phyloP scores from a whole-genome alignment of 768 basidiomycete genomes.

The Termitomyces titanicus region DNA sequence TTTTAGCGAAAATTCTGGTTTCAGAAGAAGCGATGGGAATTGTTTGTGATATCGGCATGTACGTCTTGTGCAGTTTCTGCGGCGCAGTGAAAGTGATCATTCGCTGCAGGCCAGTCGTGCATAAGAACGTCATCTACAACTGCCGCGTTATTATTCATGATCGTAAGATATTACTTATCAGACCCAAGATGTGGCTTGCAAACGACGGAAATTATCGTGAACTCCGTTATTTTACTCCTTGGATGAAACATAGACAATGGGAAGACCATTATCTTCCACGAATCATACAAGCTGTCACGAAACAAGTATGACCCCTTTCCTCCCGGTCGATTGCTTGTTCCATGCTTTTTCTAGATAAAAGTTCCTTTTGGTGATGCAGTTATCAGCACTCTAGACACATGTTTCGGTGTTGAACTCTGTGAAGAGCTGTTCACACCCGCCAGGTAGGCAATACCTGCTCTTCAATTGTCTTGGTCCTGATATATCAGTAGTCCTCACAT shows the following conservation, averaged over 20 bases:
- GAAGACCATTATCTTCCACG: conserved; percentile 92
- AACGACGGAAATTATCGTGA: conserved; percentile 98
- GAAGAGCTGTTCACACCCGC: conserved; percentile 97
- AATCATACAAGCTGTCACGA: conserved; percentile 84
- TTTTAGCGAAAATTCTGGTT: conserved; percentile 84
- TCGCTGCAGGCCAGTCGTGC: conserved; percentile 81
- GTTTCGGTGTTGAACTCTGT: conserved; percentile 94
- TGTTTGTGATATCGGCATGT: conserved; percentile 97
- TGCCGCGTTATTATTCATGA: conserved; percentile 89
- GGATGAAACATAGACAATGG: conserved; percentile 84
- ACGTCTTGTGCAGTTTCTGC: conserved; percentile 19
- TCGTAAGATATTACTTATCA: conserved; percentile 85
- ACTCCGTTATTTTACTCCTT: conserved; percentile 89
- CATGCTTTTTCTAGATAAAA: conserved; percentile 49
- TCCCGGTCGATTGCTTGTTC: not conserved
- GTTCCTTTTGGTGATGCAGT: conserved; percentile 97
- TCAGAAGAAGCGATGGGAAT: conserved; percentile 81
- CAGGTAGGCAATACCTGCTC: conserved; percentile 58
- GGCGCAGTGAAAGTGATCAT: not conserved
- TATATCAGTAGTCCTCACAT: conserved; percentile 82
- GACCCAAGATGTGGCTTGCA: conserved; percentile 99
- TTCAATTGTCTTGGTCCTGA: not conserved
- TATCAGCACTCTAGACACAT: conserved; percentile 89
- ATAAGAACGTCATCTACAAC: conserved; percentile 99
- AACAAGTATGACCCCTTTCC: conserved; percentile 53